A percentile compares a stretch with the other conserved stretches of the same genome.
Conservation (phyloP, 2,329 filamentous ascomycete species). For the Fusarium heterosporum region DNA sequence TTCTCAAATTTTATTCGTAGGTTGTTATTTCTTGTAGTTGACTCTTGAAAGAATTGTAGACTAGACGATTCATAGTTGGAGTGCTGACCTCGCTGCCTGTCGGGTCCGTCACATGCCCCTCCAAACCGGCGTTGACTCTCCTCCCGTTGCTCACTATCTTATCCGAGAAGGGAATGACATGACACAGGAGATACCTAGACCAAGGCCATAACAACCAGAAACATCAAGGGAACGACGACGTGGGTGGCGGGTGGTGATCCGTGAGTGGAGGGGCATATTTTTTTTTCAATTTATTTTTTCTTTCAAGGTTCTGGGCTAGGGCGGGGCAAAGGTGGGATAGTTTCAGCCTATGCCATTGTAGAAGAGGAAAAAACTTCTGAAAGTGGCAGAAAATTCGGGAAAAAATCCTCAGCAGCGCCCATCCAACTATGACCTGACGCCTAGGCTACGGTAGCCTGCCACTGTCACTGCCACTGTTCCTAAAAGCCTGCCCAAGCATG, state of each 20-base stretch:
- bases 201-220: slow-evolving; percentile 15
- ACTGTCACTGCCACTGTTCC: slow-evolving; percentile 1
- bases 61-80: not conserved
- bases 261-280: slow-evolving; percentile 32
- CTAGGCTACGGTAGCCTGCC: not conserved
- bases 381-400: slow-evolving; percentile 12
- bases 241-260: slow-evolving; percentile 27
- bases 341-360: not conserved
- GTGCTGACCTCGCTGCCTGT: not conserved
- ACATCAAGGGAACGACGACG: slow-evolving; percentile 20
- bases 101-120: not conserved
- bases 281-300: slow-evolving; percentile 2
- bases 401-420: slow-evolving; percentile 12
- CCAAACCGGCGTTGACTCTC: not conserved
- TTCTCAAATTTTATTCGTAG: not conserved
- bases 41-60: not conserved
- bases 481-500: not conserved
- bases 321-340: slow-evolving; percentile 29
- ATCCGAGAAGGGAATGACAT: not conserved
- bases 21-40: not conserved
- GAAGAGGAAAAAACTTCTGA: slow-evolving; percentile 18
- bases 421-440: slow-evolving; percentile 10
- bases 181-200: not conserved
- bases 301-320: slow-evolving; percentile 4
- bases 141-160: not conserved